A percentile compares a stretch with the other conserved stretches of the same genome.
Conservation (phyloP, 1,284 basidiomycete species). For the Cerrena zonata region DNA sequence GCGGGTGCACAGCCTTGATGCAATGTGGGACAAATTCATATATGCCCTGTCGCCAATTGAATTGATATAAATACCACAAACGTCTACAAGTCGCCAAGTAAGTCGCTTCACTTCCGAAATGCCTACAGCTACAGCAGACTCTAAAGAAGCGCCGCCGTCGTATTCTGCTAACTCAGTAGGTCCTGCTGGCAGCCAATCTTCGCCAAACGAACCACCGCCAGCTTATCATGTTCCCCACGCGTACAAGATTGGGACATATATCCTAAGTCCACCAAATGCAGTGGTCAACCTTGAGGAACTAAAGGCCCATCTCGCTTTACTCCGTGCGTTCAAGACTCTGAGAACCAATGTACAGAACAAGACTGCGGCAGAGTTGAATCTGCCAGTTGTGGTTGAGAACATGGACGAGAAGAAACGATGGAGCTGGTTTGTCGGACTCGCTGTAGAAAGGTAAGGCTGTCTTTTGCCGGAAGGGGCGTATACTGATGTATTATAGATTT, state of each 20-base stretch:
- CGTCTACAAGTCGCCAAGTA: no score
- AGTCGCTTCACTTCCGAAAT: no score
- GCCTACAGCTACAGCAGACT: no score
- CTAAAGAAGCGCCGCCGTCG: neutral
- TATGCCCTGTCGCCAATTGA: no score
- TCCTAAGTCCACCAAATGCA: slow-evolving; percentile 9
- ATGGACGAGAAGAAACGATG: slow-evolving; percentile 9
- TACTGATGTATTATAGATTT: slow-evolving; percentile 8
- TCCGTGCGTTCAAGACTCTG: slow-evolving; percentile 13
- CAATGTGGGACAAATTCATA: no score
- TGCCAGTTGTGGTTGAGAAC: neutral
- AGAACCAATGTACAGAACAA: slow-evolving; percentile 5
- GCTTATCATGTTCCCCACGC: neutral
- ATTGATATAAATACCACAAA: no score
- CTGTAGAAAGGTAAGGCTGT: slow-evolving; percentile 19
- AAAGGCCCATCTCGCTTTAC: slow-evolving; percentile 14
- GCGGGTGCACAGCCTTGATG: no score
- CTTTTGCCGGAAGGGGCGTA: neutral
- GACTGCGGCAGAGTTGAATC: slow-evolving; percentile 1
- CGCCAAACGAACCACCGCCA: neutral
- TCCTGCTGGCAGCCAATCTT: neutral
- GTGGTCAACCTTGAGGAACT: slow-evolving; percentile 11
- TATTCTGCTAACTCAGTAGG: neutral
- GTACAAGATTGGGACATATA: slow-evolving; percentile 6
- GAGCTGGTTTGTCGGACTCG: slow-evolving; percentile 15